Base-by-base conservation (phyloP, 2,329 filamentous ascomycete genomes). In the Penicillium sp. region DNA sequence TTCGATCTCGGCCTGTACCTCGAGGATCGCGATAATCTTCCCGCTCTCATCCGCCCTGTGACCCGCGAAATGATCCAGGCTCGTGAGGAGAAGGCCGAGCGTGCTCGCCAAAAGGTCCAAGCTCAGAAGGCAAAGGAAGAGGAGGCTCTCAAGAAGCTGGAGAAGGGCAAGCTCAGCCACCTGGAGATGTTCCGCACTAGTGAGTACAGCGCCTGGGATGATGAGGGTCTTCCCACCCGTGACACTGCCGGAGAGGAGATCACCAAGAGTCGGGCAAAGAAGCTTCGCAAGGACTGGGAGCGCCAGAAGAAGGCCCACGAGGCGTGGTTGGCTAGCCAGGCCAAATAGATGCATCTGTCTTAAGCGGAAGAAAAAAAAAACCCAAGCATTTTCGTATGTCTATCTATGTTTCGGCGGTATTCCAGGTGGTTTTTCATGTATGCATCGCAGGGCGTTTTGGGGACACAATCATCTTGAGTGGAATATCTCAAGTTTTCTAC, bases 281-380 rank as follows among this genome's bases (percentile, higher is more conserved):
- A 90, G 78, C 73, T 96, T 64, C 87, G 81, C 76, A 97, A 97
- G 80, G 87, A 91, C 53, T 96, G 90, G 90, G 89, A 95, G 65
- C 86, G 82, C 70, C 93, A 97, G 78, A 94, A 92, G 81, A 95
- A 93, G 81, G 57, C 61, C 15, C 65, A 67, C 26, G 64, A 67
- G 59, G 58, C 62, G 11, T 67, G 64, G 64, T 48, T 62, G 56
- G 62, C 61, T 20, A 59, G 51, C 20, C 65, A 67, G 22, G 60
- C 62, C 37, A 62, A 65, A 57, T 65, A 62, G 41, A 49, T 23
- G n/a, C 18, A 20, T 33, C 18, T n/a, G 8, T 15, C 51, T 22
- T 20, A 12, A 18, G 25, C 25, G n/a, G 42, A 25, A 22, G 18
- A 33, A 31, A 15, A 14, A 15, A 14, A 29, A 29, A 33, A 29